Evolutionary conservation across 352 stramenopile genomes (phyloP).

Genomic region (Phytopythium ostracodes): DNA sequence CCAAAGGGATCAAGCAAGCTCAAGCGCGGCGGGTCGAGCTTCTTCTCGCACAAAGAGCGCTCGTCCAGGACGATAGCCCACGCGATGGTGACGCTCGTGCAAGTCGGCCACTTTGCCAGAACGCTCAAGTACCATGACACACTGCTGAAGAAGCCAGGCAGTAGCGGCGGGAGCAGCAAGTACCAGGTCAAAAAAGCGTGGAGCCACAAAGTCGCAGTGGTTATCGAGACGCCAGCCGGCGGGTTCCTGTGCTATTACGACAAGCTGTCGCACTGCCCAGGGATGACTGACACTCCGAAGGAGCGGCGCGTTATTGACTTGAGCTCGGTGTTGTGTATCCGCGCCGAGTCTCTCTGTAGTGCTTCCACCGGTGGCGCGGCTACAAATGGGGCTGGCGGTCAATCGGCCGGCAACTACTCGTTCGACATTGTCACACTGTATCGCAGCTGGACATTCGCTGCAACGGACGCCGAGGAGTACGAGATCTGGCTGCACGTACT

Average conservation of each 20-base stretch:
- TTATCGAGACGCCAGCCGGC: constrained; percentile 62
- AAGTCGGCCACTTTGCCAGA: constrained; percentile 41
- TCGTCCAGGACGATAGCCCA: constrained; percentile 9
- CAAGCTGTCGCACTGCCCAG: constrained; percentile 57
- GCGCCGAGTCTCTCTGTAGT: constrained; percentile 31
- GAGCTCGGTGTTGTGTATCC: constrained; percentile 59
- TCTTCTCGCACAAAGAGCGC: constrained; percentile 7
- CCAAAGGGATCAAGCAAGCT: constrained; percentile 15
- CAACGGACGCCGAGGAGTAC: constrained; percentile 39
- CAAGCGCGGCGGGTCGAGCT: neutral
- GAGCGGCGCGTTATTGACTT: constrained; percentile 66
- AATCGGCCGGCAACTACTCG: constrained; percentile 16
- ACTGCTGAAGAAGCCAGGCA: constrained; percentile 38
- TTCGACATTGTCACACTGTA: constrained; percentile 78
- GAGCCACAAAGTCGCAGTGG: constrained; percentile 43
- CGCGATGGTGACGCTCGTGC: constrained; percentile 22
- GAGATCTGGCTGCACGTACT: constrained; percentile 57
- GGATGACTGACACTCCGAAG: constrained; percentile 41
- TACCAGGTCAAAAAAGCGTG: constrained; percentile 57
- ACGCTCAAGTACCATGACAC: constrained; percentile 58
- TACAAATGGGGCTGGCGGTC: constrained; percentile 7
- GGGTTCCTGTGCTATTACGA: constrained; percentile 76
- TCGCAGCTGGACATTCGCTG: constrained; percentile 69
- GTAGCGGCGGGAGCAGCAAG: constrained; percentile 27
- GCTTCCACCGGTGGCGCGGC: neutral